Evolutionary conservation across 371 early-diverging fungal genomes (phyloP), one percentile per base, ranked within the genome.

Genomic region (Syncephalastrum monosporum): DNA sequence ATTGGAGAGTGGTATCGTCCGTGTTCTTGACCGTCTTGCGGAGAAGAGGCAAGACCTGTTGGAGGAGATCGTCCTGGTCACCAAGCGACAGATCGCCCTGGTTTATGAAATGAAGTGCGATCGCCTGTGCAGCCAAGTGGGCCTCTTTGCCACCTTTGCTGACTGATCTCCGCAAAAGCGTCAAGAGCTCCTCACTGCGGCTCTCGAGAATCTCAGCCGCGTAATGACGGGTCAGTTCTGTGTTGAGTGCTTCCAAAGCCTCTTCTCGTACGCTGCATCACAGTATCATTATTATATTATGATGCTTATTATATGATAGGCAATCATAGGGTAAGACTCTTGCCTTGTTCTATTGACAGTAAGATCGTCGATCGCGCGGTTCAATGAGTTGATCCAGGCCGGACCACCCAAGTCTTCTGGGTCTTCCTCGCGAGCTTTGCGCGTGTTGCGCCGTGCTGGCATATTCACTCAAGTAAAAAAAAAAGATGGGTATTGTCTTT

Each of bases 91-190:
- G 60, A 23, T 82, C 79, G 27, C 88, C 89, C 57, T 88, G 76
- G 44, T 80, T 87, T 33, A 91, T 67, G 66, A 91, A 91, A 15
- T 78, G 74, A 8, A 89, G 72, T 8, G 82, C 74, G 19, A 88
- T 78, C 3, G 75, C 89, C 49, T 74, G 72, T 8, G 82, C 77
- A 29, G 90, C 88, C 38, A 86, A 68, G 50, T 74, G 64, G n/a
- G 73, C 74, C 59, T 91, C 91, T 24, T 73, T 69, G 47, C 74
- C 74, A n/a, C 72, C 73, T 57, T 78, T 80, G 48, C 75, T 73
- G 41, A 83, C 60, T 15, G 83, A 82, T 41, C 79, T 77, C 46
- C 79, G 81, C 47, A 91, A 72, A 19, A 79, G 53, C 13, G 84
- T 82, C 44, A 89, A 60, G 3, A 73, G n/a, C 47, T 76, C 77